A percentile compares a stretch with the other conserved stretches of the same genome.
phyloP scores from a whole-genome alignment of 345 rosid genomes.

The Nephelium lappaceum region DNA sequence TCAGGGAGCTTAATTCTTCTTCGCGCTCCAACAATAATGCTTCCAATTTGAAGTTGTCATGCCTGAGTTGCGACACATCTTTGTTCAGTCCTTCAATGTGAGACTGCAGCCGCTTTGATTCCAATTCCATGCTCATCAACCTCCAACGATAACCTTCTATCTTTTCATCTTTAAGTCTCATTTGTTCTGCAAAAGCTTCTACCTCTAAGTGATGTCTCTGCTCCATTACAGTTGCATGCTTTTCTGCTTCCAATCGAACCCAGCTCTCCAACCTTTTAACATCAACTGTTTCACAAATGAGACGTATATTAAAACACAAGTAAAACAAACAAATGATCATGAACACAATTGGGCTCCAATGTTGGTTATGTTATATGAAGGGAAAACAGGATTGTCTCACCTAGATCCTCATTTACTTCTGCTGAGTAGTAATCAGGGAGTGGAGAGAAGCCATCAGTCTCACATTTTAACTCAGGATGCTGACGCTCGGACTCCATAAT shows the following conservation, averaged over 20 bases:
- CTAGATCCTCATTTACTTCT: constrained; percentile 45
- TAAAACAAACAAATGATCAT: background rate
- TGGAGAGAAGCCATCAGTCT: constrained; percentile 38
- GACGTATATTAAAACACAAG: constrained; percentile 11
- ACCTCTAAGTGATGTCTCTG: constrained; percentile 69
- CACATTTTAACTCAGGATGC: constrained; percentile 41
- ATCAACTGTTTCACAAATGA: constrained; percentile 43
- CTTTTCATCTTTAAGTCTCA: constrained; percentile 82
- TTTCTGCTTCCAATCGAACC: constrained; percentile 65
- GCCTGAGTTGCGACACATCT: constrained; percentile 61
- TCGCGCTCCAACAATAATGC: constrained; percentile 46
- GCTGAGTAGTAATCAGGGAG: constrained; percentile 40
- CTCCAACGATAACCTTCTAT: constrained; percentile 74
- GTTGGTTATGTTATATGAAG: background rate
- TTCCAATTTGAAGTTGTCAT: constrained; percentile 59
- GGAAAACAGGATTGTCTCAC: constrained; percentile 35
- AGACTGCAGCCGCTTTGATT: constrained; percentile 68
- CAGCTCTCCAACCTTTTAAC: constrained; percentile 56
- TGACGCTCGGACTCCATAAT: constrained; percentile 40
- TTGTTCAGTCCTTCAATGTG: constrained; percentile 60
- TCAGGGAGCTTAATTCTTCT: constrained; percentile 52
- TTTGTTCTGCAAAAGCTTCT: constrained; percentile 68
- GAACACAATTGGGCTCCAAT: background rate
- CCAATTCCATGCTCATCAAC: constrained; percentile 75
- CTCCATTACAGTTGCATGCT: constrained; percentile 54